phyloP scores from a whole-genome alignment of 192 early-diverging fungal genomes.

The Entophlyctis luteolus region DNA sequence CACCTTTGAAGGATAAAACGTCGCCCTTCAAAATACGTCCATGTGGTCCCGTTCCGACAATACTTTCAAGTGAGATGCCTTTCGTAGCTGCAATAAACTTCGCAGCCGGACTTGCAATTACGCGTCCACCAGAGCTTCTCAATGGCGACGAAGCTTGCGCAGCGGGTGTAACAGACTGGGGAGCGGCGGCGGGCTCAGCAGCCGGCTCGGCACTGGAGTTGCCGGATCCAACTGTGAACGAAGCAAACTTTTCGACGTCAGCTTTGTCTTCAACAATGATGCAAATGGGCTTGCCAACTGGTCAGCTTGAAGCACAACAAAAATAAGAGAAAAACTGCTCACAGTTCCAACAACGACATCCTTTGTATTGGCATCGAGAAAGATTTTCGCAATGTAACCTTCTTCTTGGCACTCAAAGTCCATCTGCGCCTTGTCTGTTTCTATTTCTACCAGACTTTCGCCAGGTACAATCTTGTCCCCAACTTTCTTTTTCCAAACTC shows the following conservation, averaged over 20 bases:
- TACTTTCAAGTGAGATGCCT: constrained; percentile 67
- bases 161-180: constrained; percentile 35
- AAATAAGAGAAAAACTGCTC: constrained; percentile 8
- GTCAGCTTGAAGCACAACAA: neutral
- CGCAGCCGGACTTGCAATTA: constrained; percentile 83
- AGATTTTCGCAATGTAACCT: constrained; percentile 88
- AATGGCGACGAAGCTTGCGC: constrained; percentile 29
- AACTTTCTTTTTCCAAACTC: constrained; percentile 87
- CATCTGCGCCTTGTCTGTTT: constrained; percentile 99
- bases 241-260: constrained; percentile 81
- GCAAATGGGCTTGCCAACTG: constrained; percentile 71
- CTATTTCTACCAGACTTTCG: constrained; percentile 90
- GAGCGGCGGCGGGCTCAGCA: constrained; percentile 18
- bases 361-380: constrained; percentile 73
- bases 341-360: constrained; percentile 76
- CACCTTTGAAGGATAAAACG: constrained; percentile 63
- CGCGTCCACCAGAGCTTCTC: constrained; percentile 42
- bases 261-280: constrained; percentile 86
- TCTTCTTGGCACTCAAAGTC: constrained; percentile 99
- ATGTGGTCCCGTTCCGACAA: constrained; percentile 83
- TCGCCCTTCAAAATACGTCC: constrained; percentile 92
- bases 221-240: constrained; percentile 52
- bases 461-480: constrained; percentile 85
- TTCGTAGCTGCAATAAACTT: constrained; percentile 81
- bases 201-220: constrained; percentile 21